Base-by-base conservation (phyloP, 768 basidiomycete genomes). In the Coprinopsis marcescibilis region DNA sequence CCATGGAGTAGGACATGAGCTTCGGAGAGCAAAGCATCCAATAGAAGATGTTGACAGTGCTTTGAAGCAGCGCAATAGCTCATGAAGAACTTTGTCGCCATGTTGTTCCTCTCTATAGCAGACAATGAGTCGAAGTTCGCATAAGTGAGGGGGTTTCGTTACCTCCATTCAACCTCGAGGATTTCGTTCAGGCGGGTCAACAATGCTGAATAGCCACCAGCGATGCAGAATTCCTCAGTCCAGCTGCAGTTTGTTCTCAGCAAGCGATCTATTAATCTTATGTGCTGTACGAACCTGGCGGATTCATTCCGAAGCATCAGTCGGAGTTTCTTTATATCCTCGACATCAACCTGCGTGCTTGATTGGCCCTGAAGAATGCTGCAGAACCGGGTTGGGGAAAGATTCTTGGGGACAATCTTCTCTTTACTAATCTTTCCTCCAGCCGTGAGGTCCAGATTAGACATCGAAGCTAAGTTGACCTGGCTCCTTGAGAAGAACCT, bases 131-230 rank as follows among this genome's bases (percentile, higher is more conserved):
- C 11, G 10, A 34, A 5, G 32, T 20, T 27, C 6, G 21, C 26
- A 12, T 20, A 37, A 14, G 25, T 17, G 11, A 45, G 20, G 33
- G 29, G 17, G 32, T 17, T n/a, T 26, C 5, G n/a, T 50, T 54
- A 89, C 90, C 95, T 83, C 96, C 96, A 99, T 65, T 99, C 96
- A 27, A 97, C 81, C 56, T 93, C 89, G 1, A 99, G 73, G 14
- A 98, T 75, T 64, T 99, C 94, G 49, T 92, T 89, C 19, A 98
- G 66, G 45, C 91, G 73, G 0, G 83, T 88, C 33, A 97, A 62
- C 25, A 99, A 67, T 2, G 85, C 83, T 8, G 81, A 76, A 57
- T 98, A 99, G 1, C 96, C 96, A 13, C 92, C 90, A 19, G 80
- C 64, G 41, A 75, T 75, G 39, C 96, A 62, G 59, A 98, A 98